These are phyloP conservation scores for Phalaenopsis hybrid DNA, from an alignment of 116 monocot genomes.

Conservation along the genomic window DNA sequence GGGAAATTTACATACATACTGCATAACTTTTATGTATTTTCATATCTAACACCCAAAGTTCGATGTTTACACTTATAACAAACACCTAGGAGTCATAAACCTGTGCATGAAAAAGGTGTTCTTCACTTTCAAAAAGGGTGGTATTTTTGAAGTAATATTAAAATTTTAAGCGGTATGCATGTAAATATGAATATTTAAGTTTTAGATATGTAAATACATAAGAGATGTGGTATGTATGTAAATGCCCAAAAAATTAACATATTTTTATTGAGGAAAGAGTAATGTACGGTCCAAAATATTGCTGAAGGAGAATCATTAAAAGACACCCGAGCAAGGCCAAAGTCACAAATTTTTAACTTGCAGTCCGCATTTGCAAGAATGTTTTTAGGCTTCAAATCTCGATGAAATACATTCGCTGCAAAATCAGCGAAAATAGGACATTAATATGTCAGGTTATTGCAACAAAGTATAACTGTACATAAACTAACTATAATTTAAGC, in stretches of 20 bases:
- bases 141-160: no score
- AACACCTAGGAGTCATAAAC: no score
- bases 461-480: not conserved
- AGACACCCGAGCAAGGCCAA: conserved; percentile 17
- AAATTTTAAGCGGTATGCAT: no score
- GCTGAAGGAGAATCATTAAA: conserved; percentile 16
- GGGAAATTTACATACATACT: no score
- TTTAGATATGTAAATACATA: no score
- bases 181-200: no score
- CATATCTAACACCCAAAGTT: no score
- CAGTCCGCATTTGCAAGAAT: conserved; percentile 33
- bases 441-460: not conserved
- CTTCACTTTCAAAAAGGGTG: no score
- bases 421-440: not conserved
- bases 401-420: conserved; percentile 29
- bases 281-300: conserved; percentile 16
- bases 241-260: not conserved
- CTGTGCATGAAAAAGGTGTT: no score
- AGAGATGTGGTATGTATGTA: no score
- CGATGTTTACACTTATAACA: no score
- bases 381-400: conserved; percentile 38
- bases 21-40: no score
- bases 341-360: conserved; percentile 29
- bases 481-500: not conserved
- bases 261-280: not conserved